phyloP scores from a whole-genome alignment of 2,329 filamentous ascomycete species.

The Curvularia lunata region DNA sequence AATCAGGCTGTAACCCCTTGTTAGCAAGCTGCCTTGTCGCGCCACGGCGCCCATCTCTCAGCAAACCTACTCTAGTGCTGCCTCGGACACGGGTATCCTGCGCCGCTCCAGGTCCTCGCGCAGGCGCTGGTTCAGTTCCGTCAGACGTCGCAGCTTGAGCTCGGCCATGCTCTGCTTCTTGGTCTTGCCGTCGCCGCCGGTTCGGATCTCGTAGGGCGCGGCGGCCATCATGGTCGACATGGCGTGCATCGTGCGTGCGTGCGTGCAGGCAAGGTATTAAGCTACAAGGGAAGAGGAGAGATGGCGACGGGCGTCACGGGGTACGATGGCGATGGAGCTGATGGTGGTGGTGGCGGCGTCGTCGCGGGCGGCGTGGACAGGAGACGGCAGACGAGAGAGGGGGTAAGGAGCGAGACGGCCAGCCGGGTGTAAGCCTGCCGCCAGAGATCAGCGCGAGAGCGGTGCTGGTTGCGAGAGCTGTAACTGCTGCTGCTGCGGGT shows the following conservation, averaged over 20 bases:
- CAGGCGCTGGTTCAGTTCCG: constrained; percentile 93
- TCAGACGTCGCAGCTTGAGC: constrained; percentile 93
- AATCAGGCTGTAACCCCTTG: constrained; percentile 73
- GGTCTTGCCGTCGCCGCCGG: constrained; percentile 73
- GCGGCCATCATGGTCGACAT: constrained; percentile 59
- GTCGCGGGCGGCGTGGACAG: constrained; percentile 32
- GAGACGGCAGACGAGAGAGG: constrained; percentile 27
- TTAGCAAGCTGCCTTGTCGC: constrained; percentile 30
- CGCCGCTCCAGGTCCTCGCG: constrained; percentile 95
- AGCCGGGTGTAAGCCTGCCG: constrained; percentile 36
- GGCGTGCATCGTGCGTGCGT: constrained; percentile 33
- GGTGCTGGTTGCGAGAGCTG: constrained; percentile 17
- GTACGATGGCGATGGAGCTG: constrained; percentile 16
- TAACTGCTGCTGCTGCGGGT: constrained; percentile 13
- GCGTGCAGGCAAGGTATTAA: constrained; percentile 24
- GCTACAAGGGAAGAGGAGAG: background rate
- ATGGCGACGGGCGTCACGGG: constrained; percentile 4
- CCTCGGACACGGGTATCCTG: constrained; percentile 93
- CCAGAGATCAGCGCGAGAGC: constrained; percentile 36
- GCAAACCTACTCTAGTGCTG: constrained; percentile 63
- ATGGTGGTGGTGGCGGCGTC: constrained; percentile 7
- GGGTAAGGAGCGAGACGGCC: constrained; percentile 46
- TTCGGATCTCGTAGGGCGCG: constrained; percentile 69
- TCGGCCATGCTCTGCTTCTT: constrained; percentile 99
- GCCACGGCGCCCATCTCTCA: background rate